These are phyloP conservation scores for Lentinula raphanica DNA, from an alignment of 768 basidiomycete species.

Conservation along the genomic window DNA sequence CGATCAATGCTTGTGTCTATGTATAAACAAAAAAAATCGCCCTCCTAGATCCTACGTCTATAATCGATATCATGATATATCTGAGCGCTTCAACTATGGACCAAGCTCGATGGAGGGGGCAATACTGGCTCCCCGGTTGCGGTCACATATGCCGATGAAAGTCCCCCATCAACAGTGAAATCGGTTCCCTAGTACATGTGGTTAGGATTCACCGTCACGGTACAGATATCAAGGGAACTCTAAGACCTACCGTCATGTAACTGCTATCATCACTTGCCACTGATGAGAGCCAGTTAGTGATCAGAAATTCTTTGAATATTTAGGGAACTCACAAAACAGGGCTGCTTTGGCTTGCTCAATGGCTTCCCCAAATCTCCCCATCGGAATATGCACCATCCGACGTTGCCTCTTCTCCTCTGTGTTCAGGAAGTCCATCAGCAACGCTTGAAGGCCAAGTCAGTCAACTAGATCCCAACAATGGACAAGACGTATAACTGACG, in stretches of 20 bases:
- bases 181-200: slow-evolving; percentile 64
- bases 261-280: slow-evolving; percentile 95
- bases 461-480: slow-evolving; percentile 9
- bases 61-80: neutral
- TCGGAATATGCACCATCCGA: slow-evolving; percentile 84
- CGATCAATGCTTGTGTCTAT: too few relatives aligned
- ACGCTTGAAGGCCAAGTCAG: slow-evolving; percentile 45
- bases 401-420: slow-evolving; percentile 93
- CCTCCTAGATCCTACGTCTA: too few relatives aligned
- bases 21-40: neutral
- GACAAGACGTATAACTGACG: slow-evolving; percentile 44
- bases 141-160: slow-evolving; percentile 90
- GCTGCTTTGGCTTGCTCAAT: slow-evolving; percentile 91
- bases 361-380: slow-evolving; percentile 97
- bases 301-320: neutral
- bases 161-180: slow-evolving; percentile 94
- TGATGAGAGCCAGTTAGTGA: slow-evolving; percentile 19
- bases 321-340: slow-evolving; percentile 71
- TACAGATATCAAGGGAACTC: neutral
- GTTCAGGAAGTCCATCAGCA: slow-evolving; percentile 97
- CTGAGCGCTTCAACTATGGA: slow-evolving; percentile 14
- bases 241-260: slow-evolving; percentile 77
- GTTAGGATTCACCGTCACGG: too few relatives aligned
- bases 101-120: slow-evolving; percentile 65
- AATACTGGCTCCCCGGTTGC: slow-evolving; percentile 72